Conservation (phyloP, 345 rosid species). For the Eucalyptus victrix region DNA sequence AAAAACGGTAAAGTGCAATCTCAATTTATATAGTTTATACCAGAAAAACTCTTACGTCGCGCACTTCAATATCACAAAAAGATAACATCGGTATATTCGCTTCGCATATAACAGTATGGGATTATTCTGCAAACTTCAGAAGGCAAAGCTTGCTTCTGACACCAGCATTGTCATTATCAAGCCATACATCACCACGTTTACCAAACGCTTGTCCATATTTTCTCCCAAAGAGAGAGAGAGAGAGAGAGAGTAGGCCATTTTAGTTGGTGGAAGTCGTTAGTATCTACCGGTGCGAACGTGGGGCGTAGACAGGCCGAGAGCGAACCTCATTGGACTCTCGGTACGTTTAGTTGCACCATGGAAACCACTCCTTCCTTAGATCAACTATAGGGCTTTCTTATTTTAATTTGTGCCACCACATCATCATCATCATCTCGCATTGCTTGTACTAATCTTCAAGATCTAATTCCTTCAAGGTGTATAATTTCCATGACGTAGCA, state of each 20-base stretch:
- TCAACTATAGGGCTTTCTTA: neutral
- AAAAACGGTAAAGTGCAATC: rapidly evolving
- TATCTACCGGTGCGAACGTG: neutral
- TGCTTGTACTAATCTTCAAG: neutral
- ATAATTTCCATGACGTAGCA: too few relatives aligned
- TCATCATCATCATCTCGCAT: neutral
- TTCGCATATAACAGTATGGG: neutral
- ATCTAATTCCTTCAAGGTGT: neutral
- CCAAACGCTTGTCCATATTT: neutral
- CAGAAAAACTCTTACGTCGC: too few relatives aligned
- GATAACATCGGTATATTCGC: neutral
- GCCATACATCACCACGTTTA: neutral
- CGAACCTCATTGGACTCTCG: neutral
- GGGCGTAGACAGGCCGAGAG: neutral
- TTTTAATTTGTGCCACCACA: neutral
- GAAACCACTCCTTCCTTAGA: neutral
- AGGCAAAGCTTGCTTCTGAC: neutral
- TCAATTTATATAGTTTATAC: too few relatives aligned
- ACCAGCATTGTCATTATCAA: neutral
- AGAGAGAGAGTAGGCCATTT: neutral
- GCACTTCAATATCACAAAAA: neutral
- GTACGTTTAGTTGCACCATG: neutral
- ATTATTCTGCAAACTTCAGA: neutral
- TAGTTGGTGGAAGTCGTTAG: neutral
- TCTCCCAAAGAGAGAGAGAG: neutral